phyloP scores from a whole-genome alignment of 2,329 filamentous ascomycete genomes.

The Hymenoscyphus infarciens region DNA sequence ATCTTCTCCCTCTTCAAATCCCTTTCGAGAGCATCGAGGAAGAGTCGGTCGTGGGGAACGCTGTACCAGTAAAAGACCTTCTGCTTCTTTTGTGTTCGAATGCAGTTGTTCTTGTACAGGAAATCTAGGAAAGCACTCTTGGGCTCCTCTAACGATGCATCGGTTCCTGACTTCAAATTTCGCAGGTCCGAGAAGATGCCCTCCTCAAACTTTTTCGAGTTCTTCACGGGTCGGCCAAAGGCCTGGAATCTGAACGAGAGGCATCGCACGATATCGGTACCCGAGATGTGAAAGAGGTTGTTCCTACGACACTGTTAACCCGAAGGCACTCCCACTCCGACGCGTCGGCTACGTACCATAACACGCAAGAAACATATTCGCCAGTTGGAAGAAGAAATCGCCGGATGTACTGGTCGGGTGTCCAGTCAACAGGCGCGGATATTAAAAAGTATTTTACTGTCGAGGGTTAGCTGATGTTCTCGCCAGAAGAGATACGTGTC shows the following conservation, averaged over 20 bases:
- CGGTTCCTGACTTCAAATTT: conserved; percentile 96
- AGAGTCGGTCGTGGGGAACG: conserved; percentile 94
- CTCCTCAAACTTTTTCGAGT: conserved; percentile 99
- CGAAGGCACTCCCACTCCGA: conserved; percentile 1
- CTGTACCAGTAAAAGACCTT: conserved; percentile 99
- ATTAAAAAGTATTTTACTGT: conserved; percentile 99
- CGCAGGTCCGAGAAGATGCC: conserved; percentile 98
- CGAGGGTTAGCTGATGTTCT: conserved; percentile 19
- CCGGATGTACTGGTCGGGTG: conserved; percentile 91
- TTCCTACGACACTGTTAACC: conserved; percentile 57
- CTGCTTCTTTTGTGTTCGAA: conserved; percentile 99
- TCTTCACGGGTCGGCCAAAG: conserved; percentile 96
- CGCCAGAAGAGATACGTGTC: conserved; percentile 19
- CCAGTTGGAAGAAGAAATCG: conserved; percentile 93
- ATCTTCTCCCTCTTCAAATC: conserved; percentile 99
- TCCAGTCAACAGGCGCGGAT: conserved; percentile 97
- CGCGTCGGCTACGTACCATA: conserved; percentile 60
- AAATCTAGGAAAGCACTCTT: conserved; percentile 99
- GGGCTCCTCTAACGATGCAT: conserved; percentile 96
- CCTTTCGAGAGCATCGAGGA: conserved; percentile 94
- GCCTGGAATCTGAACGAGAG: conserved; percentile 98
- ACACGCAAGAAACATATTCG: conserved; percentile 97
- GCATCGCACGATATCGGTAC: conserved; percentile 97
- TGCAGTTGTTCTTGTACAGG: conserved; percentile 99
- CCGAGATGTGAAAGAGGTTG: conserved; percentile 98